Evolutionary conservation across 768 basidiomycete genomes (phyloP), one percentile per base, ranked within the genome.

Genomic region (Erythrobasidium yunnanense): DNA sequence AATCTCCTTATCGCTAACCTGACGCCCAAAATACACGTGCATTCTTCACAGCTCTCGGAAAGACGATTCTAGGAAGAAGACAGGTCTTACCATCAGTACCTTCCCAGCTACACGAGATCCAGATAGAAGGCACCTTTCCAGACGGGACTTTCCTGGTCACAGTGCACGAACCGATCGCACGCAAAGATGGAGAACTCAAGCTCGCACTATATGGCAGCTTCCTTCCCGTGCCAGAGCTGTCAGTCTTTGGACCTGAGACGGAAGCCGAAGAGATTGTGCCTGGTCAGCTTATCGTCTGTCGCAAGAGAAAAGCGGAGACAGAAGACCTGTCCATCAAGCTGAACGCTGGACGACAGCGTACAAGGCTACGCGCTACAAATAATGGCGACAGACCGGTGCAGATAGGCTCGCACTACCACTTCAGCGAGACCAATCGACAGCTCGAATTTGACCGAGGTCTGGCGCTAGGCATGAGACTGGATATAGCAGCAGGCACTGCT

Each of bases 171-270:
- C 93, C 95, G 20, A 85, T 99, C 68, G 89, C 86, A 74, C 85
- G 89, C 0, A 84, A 89, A 66, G 77, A 81, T 42, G 90, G 90
- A 0, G 78, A 92, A 73, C 78, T 96, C 20, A 78, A 78, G 2
- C 82, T 85, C n/a, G 92, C 93, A 0, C 80, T 99, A n/a, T 90
- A 90, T 68, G 90, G 91, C 8, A 92, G 90, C 0, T 96, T 96
- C 78, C 79, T 96, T 0, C 93, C 93, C 2, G 74, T 86, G 1
- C 93, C 92, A 0, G 74, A 81, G 0, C 75, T 81, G 11, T 78
- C 82, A 65, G 66, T 78, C 1, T 99, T 97, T 78, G 84, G 87
- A 0, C n/a, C 27, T 17, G 67, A 66, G 8, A 65, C 67, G 35
- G 33, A 62, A 15, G 55, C 35, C 20, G 78, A 77, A 7, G 81